Evolutionary conservation across 2,329 filamentous ascomycete species (phyloP), one percentile per base, ranked within the genome.

Genomic region (Purpureocillium takamizusanense): DNA sequence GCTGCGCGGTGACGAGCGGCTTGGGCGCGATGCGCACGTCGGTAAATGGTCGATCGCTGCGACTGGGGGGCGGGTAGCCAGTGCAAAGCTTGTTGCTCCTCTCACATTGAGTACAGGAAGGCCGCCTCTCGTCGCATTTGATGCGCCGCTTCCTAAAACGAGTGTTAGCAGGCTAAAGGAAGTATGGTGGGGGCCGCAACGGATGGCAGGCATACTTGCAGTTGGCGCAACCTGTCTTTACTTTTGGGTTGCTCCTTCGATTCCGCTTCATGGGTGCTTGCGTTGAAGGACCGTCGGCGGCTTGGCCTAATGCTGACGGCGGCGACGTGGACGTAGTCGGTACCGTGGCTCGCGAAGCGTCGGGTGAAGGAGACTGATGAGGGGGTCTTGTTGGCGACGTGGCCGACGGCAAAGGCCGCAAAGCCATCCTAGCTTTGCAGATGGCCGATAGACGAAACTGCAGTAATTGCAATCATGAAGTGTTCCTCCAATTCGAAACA

Each of bases 51-150:
- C 65, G 59, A 27, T 62, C 62, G 41, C 65, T 60, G 32, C 74
- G 66, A 18, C 65, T 62, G 23, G 74, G 74, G 4, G 74, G 69
- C n/a, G 72, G 76, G 48, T 82, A 83, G 45, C 79, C 78, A 23
- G 67, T 62, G 57, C 79, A 84, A 13, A 50, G 49, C 49, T 73
- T 77, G 43, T 71, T 75, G 34, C 76, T 75, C 35, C 70, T 67
- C 27, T 74, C 61, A 50, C 78, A 83, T 52, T 78, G 74, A 12
- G 65, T 65, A 53, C 78, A 81, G 21, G 66, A 61, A 7, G 78
- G 78, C 39, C 78, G 72, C 44, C 58, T 64, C 57, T 83, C 78
- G 53, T 81, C 78, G 54, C 78, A 83, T 55, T 83, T 83, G 44
- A 83, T 79, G 44, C 74, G 69, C 46, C 77, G 66, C 45, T 66